These are phyloP conservation scores for Persicaria maculosa DNA, from an alignment of 148 eudicot genomes.

Conservation along the genomic window DNA sequence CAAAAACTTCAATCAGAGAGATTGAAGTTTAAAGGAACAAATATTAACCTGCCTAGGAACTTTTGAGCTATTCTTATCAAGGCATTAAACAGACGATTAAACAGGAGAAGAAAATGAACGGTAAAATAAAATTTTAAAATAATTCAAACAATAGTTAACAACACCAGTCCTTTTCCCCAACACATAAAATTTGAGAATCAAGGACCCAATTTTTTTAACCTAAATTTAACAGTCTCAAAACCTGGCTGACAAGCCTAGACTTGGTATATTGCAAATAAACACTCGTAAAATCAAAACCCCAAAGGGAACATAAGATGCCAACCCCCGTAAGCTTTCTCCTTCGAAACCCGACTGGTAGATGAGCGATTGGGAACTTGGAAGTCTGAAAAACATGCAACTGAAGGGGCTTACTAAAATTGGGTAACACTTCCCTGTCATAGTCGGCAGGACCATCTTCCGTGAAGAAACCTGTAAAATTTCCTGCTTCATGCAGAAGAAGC, in stretches of 20 bases:
- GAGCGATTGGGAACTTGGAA: not conserved
- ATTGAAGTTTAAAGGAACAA: too few relatives aligned
- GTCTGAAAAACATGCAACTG: conserved; percentile 5
- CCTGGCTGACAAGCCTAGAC: conserved; percentile 9
- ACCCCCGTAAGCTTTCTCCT: conserved; percentile 1
- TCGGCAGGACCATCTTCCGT: not conserved
- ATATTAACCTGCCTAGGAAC: too few relatives aligned
- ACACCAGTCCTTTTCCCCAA: conserved; percentile 5
- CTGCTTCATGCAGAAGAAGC: conserved; percentile 13
- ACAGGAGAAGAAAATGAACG: not conserved
- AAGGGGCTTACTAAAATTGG: conserved; percentile 7
- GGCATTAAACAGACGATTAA: too few relatives aligned
- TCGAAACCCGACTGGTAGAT: not conserved
- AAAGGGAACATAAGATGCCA: not conserved
- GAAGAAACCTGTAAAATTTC: not conserved
- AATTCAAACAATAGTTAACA: not conserved
- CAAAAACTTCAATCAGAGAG: not conserved
- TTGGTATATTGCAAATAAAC: conserved; percentile 5
- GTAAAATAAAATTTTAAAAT: not conserved
- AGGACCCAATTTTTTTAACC: not conserved
- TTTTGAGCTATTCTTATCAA: too few relatives aligned
- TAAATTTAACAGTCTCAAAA: conserved; percentile 4
- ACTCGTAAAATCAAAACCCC: not conserved
- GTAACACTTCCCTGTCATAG: not conserved
- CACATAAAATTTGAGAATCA: not conserved